Evolutionary conservation across 2,329 filamentous ascomycete species (phyloP).

Genomic region (Malbranchea zuffiana): DNA sequence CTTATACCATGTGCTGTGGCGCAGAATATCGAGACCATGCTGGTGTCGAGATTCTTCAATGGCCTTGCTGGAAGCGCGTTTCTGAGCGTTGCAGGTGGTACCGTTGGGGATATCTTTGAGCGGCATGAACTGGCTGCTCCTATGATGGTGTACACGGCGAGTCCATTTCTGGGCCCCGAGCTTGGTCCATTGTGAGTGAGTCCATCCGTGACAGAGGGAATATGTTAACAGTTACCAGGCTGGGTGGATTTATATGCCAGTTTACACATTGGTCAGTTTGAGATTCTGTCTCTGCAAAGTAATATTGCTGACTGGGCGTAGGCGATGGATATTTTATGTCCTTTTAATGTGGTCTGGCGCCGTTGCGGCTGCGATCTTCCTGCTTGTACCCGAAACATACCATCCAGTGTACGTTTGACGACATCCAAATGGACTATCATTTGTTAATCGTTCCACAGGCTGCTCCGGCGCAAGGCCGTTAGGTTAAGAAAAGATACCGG

Average conservation of each 20-base stretch:
- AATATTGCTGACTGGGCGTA: slow-evolving; percentile 13
- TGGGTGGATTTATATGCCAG: slow-evolving; percentile 73
- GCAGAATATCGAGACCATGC: slow-evolving; percentile 68
- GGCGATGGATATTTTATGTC: slow-evolving; percentile 74
- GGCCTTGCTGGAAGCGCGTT: slow-evolving; percentile 42
- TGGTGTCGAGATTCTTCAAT: slow-evolving; percentile 63
- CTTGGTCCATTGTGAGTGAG: slow-evolving; percentile 41
- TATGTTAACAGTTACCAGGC: slow-evolving; percentile 28
- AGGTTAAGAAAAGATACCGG: slow-evolving; percentile 61
- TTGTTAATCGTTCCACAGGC: no score
- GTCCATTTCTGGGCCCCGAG: slow-evolving; percentile 48
- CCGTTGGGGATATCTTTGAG: slow-evolving; percentile 68
- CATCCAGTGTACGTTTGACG: slow-evolving; percentile 49
- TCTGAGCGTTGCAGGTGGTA: slow-evolving; percentile 65
- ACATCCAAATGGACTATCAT: no score
- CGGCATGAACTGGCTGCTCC: slow-evolving; percentile 60
- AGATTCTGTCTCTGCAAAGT: not conserved
- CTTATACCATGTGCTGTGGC: slow-evolving; percentile 71
- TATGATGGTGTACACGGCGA: slow-evolving; percentile 69
- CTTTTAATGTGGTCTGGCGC: slow-evolving; percentile 69
- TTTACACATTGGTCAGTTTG: slow-evolving; percentile 49
- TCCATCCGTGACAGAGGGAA: not conserved
- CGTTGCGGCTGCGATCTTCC: slow-evolving; percentile 52
- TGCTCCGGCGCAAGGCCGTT: slow-evolving; percentile 62
- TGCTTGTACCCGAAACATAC: slow-evolving; percentile 82